A percentile compares a stretch with the other conserved stretches of the same genome.
Evolutionary conservation across 257 asterid genomes (phyloP).

Genomic region (Nicotiana undulata): DNA sequence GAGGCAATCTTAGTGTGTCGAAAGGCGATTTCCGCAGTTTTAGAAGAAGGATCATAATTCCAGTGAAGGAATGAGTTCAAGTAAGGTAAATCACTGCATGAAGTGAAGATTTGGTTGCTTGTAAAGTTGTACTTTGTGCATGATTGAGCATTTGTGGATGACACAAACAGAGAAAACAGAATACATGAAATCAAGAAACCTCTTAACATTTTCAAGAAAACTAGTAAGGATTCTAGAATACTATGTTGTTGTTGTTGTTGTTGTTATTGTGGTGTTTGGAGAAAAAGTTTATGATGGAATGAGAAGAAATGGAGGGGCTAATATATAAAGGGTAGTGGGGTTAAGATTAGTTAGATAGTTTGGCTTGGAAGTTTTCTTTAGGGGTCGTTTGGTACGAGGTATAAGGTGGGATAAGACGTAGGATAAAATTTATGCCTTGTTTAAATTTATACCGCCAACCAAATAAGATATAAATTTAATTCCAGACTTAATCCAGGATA

Average conservation of each 20-base stretch:
- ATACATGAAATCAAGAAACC: constrained; percentile 14
- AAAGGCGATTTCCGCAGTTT: constrained; percentile 48
- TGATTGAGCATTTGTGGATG: constrained; percentile 46
- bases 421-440: no score
- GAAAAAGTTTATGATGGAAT: constrained; percentile 5
- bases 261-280: not conserved
- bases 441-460: no score
- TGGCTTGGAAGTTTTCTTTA: constrained; percentile 39
- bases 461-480: no score
- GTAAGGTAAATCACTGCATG: constrained; percentile 64
- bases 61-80: constrained; percentile 80
- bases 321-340: constrained; percentile 32
- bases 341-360: constrained; percentile 48
- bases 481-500: no score
- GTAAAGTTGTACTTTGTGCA: constrained; percentile 53
- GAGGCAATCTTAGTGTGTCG: constrained; percentile 38
- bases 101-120: constrained; percentile 42
- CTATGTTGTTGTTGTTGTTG: not conserved
- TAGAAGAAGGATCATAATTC: constrained; percentile 45
- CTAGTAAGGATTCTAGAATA: not conserved
- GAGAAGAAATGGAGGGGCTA: not conserved
- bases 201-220: constrained; percentile 13
- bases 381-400: no score
- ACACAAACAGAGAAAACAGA: constrained; percentile 21
- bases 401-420: no score